Base-by-base conservation (phyloP, 2,329 filamentous ascomycete species). In the Aspergillus ustus region DNA sequence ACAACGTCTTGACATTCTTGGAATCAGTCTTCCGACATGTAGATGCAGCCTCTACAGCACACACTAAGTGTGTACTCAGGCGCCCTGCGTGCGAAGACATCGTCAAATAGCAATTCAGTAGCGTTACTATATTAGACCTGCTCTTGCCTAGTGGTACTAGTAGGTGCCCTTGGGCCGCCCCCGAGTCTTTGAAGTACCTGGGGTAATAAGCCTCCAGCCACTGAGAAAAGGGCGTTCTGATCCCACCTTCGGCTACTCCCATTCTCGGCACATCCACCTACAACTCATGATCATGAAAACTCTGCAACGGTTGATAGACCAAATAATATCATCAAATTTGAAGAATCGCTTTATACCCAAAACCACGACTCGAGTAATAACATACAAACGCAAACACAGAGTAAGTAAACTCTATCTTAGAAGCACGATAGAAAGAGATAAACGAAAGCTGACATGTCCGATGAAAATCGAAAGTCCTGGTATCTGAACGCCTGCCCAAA, bases 401-500 rank as follows among this genome's bases (percentile, higher is more conserved):
- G 22, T 20, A 15, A 31, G 34, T 48, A 52, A 37, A 50, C 49
- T 57, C 59, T 61, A 61, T 61, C 44, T 52, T 44, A 49, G 37
- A 45, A 58, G 22, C 31, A 50, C 45, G 17, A 54, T 43, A 13
- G 25, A 49, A 48, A 31, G 34, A 13, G 2, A 48, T 46, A 53
- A 53, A 22, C 22, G 17, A 46, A 25, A 15, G 17, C 51, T 54
- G 31, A 52, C 44, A n/a, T n/a, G 13, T 54, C 45, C 15, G 20
- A 43, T 20, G 54, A 15, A 37, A 20, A 20, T 44, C 44, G 20
- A 20, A 50, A 20, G 15, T 22, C 29, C 29, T 40, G 29, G 31
- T 20, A 48, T 29, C 53, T 15, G 53, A 54, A 58, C 59, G 54
- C 59, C 59, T 29, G 9, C 6, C 22, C n/a, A 29, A 50, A 37